Conservation (phyloP, 345 rosid genomes). For the Bruguiera parviflora region DNA sequence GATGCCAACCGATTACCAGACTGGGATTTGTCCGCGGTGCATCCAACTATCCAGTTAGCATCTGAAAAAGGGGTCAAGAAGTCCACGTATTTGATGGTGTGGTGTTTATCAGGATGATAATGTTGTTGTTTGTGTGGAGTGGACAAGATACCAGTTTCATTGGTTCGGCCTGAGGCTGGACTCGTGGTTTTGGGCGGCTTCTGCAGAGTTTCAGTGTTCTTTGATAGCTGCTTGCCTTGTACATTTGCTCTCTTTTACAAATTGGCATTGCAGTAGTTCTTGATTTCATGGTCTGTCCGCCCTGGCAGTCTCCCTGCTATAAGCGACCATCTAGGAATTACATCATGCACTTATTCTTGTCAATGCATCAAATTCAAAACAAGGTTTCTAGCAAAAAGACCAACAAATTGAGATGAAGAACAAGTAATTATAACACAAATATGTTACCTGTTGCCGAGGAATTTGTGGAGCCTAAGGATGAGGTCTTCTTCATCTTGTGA, state of each 20-base stretch:
- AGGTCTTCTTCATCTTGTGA: constrained; percentile 41
- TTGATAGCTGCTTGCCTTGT: not conserved
- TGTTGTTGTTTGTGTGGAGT: not conserved
- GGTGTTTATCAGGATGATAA: not conserved
- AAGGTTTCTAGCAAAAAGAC: too few species aligned
- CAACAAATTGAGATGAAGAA: too few species aligned
- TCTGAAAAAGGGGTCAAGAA: not conserved
- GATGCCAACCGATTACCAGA: not conserved
- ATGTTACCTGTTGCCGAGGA: constrained; percentile 15
- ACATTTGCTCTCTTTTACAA: not conserved
- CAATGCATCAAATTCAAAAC: too few species aligned
- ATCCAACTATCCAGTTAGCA: too few species aligned
- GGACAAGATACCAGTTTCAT: not conserved
- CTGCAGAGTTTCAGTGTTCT: not conserved
- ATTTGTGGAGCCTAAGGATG: constrained; percentile 29
- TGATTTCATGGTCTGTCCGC: not conserved
- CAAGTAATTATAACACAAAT: too few species aligned
- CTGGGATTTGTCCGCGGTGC: not conserved
- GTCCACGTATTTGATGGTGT: not conserved
- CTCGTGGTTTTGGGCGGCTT: not conserved
- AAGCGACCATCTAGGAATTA: not conserved
- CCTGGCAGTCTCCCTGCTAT: not conserved
- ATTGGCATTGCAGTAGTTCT: not conserved
- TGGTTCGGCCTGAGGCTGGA: not conserved
- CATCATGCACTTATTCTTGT: not conserved